Evolutionary conservation across 1,284 basidiomycete genomes (phyloP).

Genomic region (Ceratorhiza oryzae-sativae): DNA sequence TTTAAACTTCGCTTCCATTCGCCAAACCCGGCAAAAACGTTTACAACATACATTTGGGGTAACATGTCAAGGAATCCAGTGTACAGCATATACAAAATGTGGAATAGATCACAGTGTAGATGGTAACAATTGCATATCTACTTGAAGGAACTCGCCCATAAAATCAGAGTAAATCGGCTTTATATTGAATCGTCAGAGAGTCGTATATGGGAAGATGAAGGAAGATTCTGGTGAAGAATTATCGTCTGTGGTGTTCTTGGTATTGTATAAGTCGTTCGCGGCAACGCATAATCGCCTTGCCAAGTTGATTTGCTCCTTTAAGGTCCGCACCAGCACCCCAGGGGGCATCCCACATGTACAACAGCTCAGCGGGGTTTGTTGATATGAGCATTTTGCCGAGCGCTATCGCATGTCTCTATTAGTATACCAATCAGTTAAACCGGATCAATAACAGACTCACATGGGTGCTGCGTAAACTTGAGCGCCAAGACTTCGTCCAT

Average conservation of each 20-base stretch:
- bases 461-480: constrained; percentile 68
- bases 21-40: background rate
- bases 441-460: constrained; percentile 40
- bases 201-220: background rate
- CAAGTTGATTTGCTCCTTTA: constrained; percentile 65
- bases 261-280: constrained; percentile 48
- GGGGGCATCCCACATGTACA: constrained; percentile 53
- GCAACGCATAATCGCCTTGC: constrained; percentile 61
- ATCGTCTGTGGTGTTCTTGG: constrained; percentile 20
- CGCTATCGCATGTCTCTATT: constrained; percentile 8
- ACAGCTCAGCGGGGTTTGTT: constrained; percentile 39
- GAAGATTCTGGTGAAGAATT: background rate
- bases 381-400: constrained; percentile 41
- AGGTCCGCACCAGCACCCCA: constrained; percentile 64
- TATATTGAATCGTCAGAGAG: constrained; percentile 26
- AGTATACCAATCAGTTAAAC: background rate
- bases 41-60: constrained; percentile 8
- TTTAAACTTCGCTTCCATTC: background rate
- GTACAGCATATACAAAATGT: constrained; percentile 38
- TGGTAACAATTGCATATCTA: constrained; percentile 18
- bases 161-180: constrained; percentile 20
- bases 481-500: constrained; percentile 65
- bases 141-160: constrained; percentile 29
- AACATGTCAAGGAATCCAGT: constrained; percentile 9
- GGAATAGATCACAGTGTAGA: constrained; percentile 19